phyloP scores from a whole-genome alignment of 2,329 filamentous ascomycete species.

The Fusarium domesticum region DNA sequence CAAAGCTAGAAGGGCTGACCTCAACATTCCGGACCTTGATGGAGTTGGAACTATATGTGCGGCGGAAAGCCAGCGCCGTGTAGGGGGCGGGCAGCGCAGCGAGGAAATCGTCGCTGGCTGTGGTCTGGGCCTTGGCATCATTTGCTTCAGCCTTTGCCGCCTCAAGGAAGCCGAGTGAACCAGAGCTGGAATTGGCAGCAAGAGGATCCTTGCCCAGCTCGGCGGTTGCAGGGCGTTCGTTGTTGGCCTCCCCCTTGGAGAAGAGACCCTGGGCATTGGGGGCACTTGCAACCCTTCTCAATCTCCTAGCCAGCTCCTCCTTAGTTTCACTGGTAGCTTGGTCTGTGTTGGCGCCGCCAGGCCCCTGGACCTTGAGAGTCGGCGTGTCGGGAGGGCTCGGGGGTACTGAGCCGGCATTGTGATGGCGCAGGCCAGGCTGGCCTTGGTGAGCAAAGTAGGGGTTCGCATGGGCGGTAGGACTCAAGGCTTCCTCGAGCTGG shows the following conservation, averaged over 20 bases:
- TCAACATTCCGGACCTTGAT: slow-evolving; percentile 98
- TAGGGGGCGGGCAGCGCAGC: slow-evolving; percentile 64
- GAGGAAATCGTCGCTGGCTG: slow-evolving; percentile 50
- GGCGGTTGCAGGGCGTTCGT: slow-evolving; percentile 75
- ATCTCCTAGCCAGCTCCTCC: slow-evolving; percentile 88
- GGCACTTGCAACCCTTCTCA: slow-evolving; percentile 91
- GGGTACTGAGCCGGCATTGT: slow-evolving; percentile 89
- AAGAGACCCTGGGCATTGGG: slow-evolving; percentile 96
- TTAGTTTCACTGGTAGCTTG: slow-evolving; percentile 77
- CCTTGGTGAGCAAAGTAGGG: slow-evolving; percentile 98
- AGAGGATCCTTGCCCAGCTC: slow-evolving; percentile 83
- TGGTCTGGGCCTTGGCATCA: slow-evolving; percentile 35
- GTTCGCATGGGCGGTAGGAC: slow-evolving; percentile 90
- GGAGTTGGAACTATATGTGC: slow-evolving; percentile 98
- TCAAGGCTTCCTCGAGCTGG: slow-evolving; percentile 80
- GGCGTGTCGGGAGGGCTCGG: slow-evolving; percentile 91
- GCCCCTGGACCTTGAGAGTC: slow-evolving; percentile 68
- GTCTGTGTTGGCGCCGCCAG: slow-evolving; percentile 60
- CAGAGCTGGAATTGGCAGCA: slow-evolving; percentile 46
- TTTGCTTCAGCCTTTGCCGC: slow-evolving; percentile 24
- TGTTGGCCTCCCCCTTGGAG: slow-evolving; percentile 49
- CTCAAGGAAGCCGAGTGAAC: slow-evolving; percentile 38
- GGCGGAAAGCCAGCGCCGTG: slow-evolving; percentile 72
- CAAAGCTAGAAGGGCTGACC: slow-evolving; percentile 90
- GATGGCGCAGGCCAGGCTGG: slow-evolving; percentile 86